Evolutionary conservation across 192 early-diverging fungal species (phyloP).

Genomic region (Bifiguratus adelaidae): DNA sequence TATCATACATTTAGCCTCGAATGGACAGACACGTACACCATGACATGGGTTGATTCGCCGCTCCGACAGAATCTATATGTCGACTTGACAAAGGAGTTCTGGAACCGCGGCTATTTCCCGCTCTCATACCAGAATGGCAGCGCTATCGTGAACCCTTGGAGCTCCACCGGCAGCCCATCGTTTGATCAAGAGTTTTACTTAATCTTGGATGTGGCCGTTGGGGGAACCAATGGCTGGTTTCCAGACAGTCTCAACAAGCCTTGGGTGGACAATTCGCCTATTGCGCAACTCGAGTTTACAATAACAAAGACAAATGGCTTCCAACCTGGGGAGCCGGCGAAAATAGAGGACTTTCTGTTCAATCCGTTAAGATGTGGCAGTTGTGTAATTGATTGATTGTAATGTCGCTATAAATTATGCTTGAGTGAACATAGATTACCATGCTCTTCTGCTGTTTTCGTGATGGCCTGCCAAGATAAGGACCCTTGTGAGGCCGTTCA

Average conservation of each 20-base stretch:
- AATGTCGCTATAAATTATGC: too few relatives aligned
- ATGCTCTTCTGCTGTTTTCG: too few relatives aligned
- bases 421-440: too few relatives aligned
- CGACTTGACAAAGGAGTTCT: conserved; percentile 34
- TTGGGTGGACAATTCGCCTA: conserved; percentile 35
- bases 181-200: conserved; percentile 53
- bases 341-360: too few relatives aligned
- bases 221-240: conserved; percentile 45
- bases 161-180: conserved; percentile 9
- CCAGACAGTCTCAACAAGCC: conserved; percentile 39
- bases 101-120: conserved; percentile 36
- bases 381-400: too few relatives aligned
- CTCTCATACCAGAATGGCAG: too few relatives aligned
- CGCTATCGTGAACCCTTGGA: conserved; percentile 41
- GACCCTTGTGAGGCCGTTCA: too few relatives aligned
- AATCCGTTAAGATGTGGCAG: too few relatives aligned
- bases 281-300: conserved; percentile 43
- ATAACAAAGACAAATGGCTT: conserved; percentile 32
- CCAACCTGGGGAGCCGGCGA: conserved; percentile 40
- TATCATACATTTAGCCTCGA: conserved; percentile 33
- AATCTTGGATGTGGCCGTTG: conserved; percentile 53
- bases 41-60: conserved; percentile 42
- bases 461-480: too few relatives aligned
- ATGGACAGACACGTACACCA: conserved; percentile 39
- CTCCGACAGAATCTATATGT: conserved; percentile 40